A percentile compares a stretch with the other conserved stretches of the same genome.
These are phyloP conservation scores for Ilex aquifolium DNA, from an alignment of 257 asterid species.

Conservation along the genomic window DNA sequence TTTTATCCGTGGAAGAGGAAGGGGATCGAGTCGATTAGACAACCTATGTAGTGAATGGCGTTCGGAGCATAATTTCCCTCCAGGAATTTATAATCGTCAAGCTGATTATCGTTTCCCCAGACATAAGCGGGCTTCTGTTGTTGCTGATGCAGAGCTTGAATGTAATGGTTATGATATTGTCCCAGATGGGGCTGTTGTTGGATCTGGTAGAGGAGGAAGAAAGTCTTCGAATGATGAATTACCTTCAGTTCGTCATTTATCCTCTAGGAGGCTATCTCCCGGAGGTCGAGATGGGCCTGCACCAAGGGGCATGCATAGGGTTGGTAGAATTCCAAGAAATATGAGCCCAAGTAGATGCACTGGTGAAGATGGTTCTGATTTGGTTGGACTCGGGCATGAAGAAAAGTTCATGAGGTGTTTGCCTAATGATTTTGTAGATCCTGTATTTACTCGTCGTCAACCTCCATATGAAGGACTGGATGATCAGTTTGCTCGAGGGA, in stretches of 20 bases:
- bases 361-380: slow-evolving; percentile 32
- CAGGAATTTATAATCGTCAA: slow-evolving; percentile 39
- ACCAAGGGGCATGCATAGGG: slow-evolving; percentile 37
- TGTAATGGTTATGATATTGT: slow-evolving; percentile 36
- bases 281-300: slow-evolving; percentile 45
- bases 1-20: slow-evolving; percentile 69
- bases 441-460: slow-evolving; percentile 40
- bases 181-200: slow-evolving; percentile 30
- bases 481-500: slow-evolving; percentile 42
- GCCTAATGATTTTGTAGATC: slow-evolving; percentile 41
- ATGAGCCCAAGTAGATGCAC: slow-evolving; percentile 42
- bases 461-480: slow-evolving; percentile 45
- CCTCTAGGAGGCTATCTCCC: slow-evolving; percentile 54
- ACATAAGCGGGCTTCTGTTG: slow-evolving; percentile 43
- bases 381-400: slow-evolving; percentile 31
- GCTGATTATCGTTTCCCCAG: slow-evolving; percentile 51
- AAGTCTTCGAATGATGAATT: slow-evolving; percentile 47
- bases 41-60: slow-evolving; percentile 53
- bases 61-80: slow-evolving; percentile 48
- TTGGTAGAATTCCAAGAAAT: slow-evolving; percentile 47
- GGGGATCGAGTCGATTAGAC: slow-evolving; percentile 48
- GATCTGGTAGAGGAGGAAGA: slow-evolving; percentile 37
- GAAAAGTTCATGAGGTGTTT: slow-evolving; percentile 47
- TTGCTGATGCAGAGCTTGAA: slow-evolving; percentile 42
- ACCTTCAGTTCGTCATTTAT: slow-evolving; percentile 35